Base-by-base conservation (phyloP, 345 rosid species). In the Iberis pinnata region DNA sequence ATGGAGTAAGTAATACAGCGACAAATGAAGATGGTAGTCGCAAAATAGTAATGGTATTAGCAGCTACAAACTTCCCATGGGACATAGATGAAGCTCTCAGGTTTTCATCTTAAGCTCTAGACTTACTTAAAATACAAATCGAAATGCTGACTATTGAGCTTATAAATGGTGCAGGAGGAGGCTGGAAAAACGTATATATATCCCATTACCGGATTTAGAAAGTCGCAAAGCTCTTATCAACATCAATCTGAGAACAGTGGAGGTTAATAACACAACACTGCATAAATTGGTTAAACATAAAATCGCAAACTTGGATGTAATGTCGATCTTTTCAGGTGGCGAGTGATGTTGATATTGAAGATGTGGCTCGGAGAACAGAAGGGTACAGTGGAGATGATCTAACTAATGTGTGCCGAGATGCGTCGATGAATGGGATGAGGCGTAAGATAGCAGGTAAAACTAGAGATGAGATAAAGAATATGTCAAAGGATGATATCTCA, bases 361-460 rank as follows among this genome's bases (percentile, higher is more conserved):
- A 83, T 15, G 99, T 88, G 68, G 90, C 99, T 52, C 78, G 80
- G 42, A 74, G 81, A 65, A 83, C 97, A 12, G 92, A 88, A 2
- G 97, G 99, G 58, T 88, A 93, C 70, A 93, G 99, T 76, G 97
- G 99, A 68, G 99, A 93, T 37, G 99, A 93, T 78, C 92, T 93
- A 54, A 88, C 99, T 2, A 93, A 88, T 36, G 94, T 92, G 53
- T 92, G 99, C 42, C 81, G 99, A 11, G 99, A 92, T 56, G 99
- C 99, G 43, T 92, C 99, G 36, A 74, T 93, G 77, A 88, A 93
- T 45, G 97, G 99, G 36, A 93, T 93, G 99, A 86, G 99, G 75
- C 95, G 97, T 35, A 93, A 93, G 72, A 93, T 93, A 71, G 97
- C 97, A 0, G 99, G 99, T 24, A 88, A 93, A 76, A 93, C 99